phyloP scores from a whole-genome alignment of 352 stramenopile genomes.

The Phytophthora pini region DNA sequence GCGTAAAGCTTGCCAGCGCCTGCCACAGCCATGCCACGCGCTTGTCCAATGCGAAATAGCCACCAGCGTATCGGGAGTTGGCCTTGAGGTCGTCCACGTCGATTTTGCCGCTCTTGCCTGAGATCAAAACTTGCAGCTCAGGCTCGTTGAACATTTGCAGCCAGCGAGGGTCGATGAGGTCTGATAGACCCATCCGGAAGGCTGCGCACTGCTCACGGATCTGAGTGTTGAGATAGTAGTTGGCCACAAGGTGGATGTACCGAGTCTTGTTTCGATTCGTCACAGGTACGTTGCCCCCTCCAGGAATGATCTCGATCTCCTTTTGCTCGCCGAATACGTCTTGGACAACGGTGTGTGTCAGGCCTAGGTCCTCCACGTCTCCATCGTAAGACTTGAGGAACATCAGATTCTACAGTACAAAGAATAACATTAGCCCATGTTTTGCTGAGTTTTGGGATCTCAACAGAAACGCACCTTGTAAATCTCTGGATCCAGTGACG shows the following conservation, averaged over 20 bases:
- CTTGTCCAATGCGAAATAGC: slow-evolving; percentile 93
- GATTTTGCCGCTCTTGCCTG: slow-evolving; percentile 62
- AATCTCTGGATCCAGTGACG: slow-evolving; percentile 93
- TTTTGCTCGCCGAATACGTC: slow-evolving; percentile 89
- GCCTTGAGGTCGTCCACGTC: slow-evolving; percentile 85
- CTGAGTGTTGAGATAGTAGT: slow-evolving; percentile 96
- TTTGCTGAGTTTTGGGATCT: not conserved
- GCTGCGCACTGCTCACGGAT: slow-evolving; percentile 92
- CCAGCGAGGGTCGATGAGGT: slow-evolving; percentile 94
- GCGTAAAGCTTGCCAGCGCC: slow-evolving; percentile 73
- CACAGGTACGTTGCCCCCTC: slow-evolving; percentile 87
- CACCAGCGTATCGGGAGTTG: slow-evolving; percentile 92
- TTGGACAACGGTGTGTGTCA: slow-evolving; percentile 92
- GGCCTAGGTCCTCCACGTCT: slow-evolving; percentile 89
- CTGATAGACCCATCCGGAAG: slow-evolving; percentile 92
- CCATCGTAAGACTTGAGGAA: slow-evolving; percentile 96
- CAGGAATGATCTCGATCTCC: slow-evolving; percentile 90
- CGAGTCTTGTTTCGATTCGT: slow-evolving; percentile 94
- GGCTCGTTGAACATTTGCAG: slow-evolving; percentile 96
- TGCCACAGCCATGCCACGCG: slow-evolving; percentile 77
- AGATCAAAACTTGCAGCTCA: slow-evolving; percentile 97
- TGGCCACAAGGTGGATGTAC: slow-evolving; percentile 96
- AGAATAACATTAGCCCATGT: not conserved
- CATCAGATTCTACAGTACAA: slow-evolving; percentile 86
- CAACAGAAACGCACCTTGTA: slow-evolving; percentile 76